Conservation (phyloP, 148 eudicot genomes). For the Rhododendron kiyosumense region DNA sequence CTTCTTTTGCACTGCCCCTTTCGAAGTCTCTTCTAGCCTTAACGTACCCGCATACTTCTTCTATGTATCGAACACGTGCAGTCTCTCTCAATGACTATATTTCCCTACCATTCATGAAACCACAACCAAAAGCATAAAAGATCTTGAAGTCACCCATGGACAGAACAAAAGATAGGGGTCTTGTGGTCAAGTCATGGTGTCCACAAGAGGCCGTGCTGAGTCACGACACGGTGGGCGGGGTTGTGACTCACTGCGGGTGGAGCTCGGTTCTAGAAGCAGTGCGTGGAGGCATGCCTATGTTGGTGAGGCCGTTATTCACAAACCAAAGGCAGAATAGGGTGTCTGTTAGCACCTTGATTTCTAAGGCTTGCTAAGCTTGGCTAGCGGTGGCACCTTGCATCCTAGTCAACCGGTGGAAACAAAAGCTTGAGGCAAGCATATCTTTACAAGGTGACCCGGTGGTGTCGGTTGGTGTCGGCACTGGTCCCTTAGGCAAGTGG, state of each 20-base stretch:
- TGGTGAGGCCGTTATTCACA: conserved; percentile 43
- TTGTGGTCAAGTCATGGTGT: conserved; percentile 16
- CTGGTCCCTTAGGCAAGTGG: too few relatives aligned
- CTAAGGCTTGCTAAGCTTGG: too few relatives aligned
- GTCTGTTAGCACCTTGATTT: too few relatives aligned
- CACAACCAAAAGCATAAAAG: conserved; percentile 6
- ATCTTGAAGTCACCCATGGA: conserved; percentile 1
- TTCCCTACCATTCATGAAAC: conserved; percentile 9
- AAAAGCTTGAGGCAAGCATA: too few relatives aligned
- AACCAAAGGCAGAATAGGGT: conserved; percentile 41
- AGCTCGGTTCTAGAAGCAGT: conserved; percentile 35
- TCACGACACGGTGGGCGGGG: conserved; percentile 22
- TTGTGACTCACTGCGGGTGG: conserved; percentile 28
- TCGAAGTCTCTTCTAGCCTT: neutral
- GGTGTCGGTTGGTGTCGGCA: too few relatives aligned
- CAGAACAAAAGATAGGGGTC: neutral
- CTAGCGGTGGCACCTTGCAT: too few relatives aligned
- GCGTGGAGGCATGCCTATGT: conserved; percentile 31
- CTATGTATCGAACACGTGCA: conserved; percentile 21
- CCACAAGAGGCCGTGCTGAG: conserved; percentile 5
- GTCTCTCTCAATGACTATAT: conserved; percentile 15
- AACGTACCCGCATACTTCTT: conserved; percentile 20
- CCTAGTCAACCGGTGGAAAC: too few relatives aligned
- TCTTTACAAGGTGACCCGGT: too few relatives aligned
- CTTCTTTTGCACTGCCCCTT: conserved; percentile 21